Percentiles rank a stretch among this genome's conserved stretches.
Conservation (phyloP, 2,329 filamentous ascomycete species). For the Trichophyton mentagrophytes region DNA sequence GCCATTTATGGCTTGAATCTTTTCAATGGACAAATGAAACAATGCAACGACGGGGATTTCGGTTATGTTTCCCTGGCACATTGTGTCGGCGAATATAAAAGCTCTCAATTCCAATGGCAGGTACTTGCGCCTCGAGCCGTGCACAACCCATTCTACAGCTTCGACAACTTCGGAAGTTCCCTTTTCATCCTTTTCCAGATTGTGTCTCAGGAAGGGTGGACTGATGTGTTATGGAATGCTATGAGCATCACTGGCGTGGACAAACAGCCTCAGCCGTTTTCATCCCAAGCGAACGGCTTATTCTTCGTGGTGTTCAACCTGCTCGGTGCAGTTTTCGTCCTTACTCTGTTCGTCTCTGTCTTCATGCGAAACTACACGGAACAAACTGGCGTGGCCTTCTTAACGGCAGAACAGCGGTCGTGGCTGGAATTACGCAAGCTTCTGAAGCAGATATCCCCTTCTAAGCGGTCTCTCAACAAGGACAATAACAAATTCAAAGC, state of each 20-base stretch:
- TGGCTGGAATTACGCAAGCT: conserved; percentile 94
- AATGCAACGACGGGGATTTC: conserved; percentile 61
- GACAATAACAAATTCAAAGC: conserved; percentile 67
- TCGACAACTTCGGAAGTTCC: conserved; percentile 87
- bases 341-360: conserved; percentile 95
- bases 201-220: conserved; percentile 96
- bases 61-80: conserved; percentile 49
- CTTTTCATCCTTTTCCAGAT: conserved; percentile 97
- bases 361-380: conserved; percentile 99
- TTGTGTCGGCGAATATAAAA: conserved; percentile 75
- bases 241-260: conserved; percentile 69
- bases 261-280: conserved; percentile 56
- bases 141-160: conserved; percentile 72
- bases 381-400: conserved; percentile 89
- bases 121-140: conserved; percentile 72
- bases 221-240: conserved; percentile 74
- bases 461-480: conserved; percentile 75
- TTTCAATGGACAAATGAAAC: conserved; percentile 68
- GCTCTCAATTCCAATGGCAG: conserved; percentile 68
- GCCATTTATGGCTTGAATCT: conserved; percentile 91
- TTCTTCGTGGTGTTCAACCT: conserved; percentile 97
- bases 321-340: conserved; percentile 85
- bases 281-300: conserved; percentile 69
- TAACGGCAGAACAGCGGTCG: conserved; percentile 89
- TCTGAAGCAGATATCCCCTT: conserved; percentile 82